These are phyloP conservation scores for Ustulina deusta DNA, from an alignment of 2,329 filamentous ascomycete genomes.

Conservation along the genomic window DNA sequence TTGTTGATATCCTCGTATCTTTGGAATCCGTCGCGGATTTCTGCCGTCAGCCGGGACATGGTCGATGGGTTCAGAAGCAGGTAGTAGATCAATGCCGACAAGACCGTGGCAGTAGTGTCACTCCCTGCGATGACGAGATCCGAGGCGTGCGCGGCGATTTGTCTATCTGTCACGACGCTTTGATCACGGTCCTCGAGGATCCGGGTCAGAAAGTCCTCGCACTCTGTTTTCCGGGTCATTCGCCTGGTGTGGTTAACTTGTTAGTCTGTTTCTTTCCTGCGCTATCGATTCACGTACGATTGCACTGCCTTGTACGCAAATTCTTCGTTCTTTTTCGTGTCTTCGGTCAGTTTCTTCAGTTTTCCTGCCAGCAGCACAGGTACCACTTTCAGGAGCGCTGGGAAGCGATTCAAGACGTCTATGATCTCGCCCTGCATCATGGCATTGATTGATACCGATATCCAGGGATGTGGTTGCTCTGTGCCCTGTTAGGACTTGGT, in stretches of 20 bases:
- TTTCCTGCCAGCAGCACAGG: not conserved
- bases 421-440: not conserved
- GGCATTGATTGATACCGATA: not conserved
- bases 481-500: too few relatives aligned
- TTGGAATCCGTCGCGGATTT: conserved; percentile 3
- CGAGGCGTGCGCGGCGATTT: conserved; percentile 3
- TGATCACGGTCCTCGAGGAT: not conserved
- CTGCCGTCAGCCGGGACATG: not conserved
- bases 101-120: conserved; percentile 18
- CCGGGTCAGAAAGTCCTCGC: not conserved
- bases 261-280: not conserved
- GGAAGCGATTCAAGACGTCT: not conserved
- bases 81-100: conserved; percentile 11
- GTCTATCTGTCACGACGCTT: not conserved
- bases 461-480: not conserved
- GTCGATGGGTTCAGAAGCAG: not conserved
- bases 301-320: not conserved
- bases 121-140: conserved; percentile 22
- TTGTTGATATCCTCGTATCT: conserved; percentile 1
- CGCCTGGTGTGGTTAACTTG: not conserved
- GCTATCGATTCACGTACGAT: not conserved
- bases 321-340: conserved; percentile 9
- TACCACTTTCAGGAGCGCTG: not conserved
- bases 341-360: not conserved
- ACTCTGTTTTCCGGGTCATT: not conserved